Evolutionary conservation across 176 grass and related monocot genomes (phyloP).

Genomic region (Paspalum notatum): DNA sequence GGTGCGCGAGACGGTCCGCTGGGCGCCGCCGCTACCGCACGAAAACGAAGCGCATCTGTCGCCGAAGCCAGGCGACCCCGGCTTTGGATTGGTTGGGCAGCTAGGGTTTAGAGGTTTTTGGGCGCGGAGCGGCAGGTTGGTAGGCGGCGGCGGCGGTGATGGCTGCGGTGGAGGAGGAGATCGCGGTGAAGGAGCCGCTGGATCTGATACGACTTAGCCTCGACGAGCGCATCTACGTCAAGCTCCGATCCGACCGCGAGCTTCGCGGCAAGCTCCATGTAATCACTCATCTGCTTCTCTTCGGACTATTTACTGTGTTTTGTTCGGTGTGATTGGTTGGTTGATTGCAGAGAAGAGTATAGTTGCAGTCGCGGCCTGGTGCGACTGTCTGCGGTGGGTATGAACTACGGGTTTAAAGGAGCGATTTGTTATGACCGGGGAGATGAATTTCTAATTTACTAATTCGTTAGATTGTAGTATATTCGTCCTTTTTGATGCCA

Average conservation of each 20-base stretch:
- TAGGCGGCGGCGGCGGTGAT: background rate
- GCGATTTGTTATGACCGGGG: background rate
- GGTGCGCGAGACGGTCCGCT: background rate
- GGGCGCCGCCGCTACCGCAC: background rate
- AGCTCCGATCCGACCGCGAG: slow-evolving; percentile 95
- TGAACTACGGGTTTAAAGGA: background rate
- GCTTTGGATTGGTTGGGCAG: slow-evolving; percentile 25
- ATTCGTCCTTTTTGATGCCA: background rate
- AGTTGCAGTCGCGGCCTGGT: background rate
- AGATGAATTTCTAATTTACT: background rate
- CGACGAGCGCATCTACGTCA: slow-evolving; percentile 99
- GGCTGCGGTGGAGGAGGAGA: slow-evolving; percentile 83
- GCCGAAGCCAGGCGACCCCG: slow-evolving; percentile 29
- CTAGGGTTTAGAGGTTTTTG: slow-evolving; percentile 50
- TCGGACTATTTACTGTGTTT: background rate
- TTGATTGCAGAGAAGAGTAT: background rate
- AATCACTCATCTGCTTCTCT: slow-evolving; percentile 22
- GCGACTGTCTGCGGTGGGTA: background rate
- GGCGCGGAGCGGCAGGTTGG: slow-evolving; percentile 1
- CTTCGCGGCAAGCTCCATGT: slow-evolving; percentile 99
- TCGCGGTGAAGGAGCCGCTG: slow-evolving; percentile 95
- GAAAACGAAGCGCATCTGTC: slow-evolving; percentile 11
- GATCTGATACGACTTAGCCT: slow-evolving; percentile 99
- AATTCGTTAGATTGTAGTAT: background rate
- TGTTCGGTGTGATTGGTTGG: background rate